Conservation (phyloP, 192 early-diverging fungal genomes). For the Backusella sp. region DNA sequence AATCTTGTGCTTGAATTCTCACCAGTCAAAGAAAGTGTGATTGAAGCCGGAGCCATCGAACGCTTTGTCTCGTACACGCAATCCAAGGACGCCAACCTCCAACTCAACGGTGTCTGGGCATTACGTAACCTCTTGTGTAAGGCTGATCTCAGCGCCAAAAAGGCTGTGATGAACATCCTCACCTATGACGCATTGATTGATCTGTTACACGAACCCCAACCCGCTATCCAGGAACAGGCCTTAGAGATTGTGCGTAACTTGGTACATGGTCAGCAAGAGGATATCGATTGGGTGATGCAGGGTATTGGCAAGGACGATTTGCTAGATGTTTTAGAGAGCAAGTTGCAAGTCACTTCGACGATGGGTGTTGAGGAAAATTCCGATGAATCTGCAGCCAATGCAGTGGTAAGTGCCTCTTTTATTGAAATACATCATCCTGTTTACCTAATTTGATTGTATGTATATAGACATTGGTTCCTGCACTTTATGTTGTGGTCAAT, state of each 20-base stretch:
- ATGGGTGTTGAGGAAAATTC: constrained; percentile 26
- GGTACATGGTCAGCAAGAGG: constrained; percentile 49
- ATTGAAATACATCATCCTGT: not conserved
- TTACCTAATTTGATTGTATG: not conserved
- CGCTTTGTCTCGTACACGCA: constrained; percentile 62
- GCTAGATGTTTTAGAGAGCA: constrained; percentile 63
- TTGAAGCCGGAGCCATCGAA: constrained; percentile 72
- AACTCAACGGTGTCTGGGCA: constrained; percentile 78
- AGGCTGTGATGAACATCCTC: constrained; percentile 62
- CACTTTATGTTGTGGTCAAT: constrained; percentile 72
- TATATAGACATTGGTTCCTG: constrained; percentile 35
- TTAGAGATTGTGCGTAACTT: constrained; percentile 75
- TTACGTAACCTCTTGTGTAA: constrained; percentile 78
- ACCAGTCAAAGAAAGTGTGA: constrained; percentile 70
- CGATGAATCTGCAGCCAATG: constrained; percentile 22
- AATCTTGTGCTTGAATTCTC: constrained; percentile 86
- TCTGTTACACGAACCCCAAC: constrained; percentile 59
- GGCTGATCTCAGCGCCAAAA: constrained; percentile 66
- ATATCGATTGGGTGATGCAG: constrained; percentile 48
- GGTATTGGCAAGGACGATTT: constrained; percentile 64
- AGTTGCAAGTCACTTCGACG: constrained; percentile 42
- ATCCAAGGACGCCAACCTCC: constrained; percentile 45
- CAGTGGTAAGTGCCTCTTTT: constrained; percentile 5
- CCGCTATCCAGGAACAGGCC: constrained; percentile 73
- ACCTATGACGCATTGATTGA: constrained; percentile 59